Conservation (phyloP, 1,139 yeast genomes). For the Pichia sp. region DNA sequence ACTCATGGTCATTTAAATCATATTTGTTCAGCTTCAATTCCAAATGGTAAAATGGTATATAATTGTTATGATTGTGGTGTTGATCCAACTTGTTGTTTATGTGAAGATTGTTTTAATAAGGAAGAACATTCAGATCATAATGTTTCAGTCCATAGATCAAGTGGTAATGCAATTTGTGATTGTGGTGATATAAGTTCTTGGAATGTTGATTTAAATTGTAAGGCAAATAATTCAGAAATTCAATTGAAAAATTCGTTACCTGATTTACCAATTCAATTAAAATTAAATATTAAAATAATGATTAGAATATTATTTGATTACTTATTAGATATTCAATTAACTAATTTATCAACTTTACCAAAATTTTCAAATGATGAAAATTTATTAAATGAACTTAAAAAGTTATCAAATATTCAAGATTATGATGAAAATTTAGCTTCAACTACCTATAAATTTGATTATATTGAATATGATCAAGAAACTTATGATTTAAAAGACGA, state of each 20-base stretch:
- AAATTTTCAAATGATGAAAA: background rate
- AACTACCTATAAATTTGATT: slow-evolving; percentile 3
- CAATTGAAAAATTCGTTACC: slow-evolving; percentile 1
- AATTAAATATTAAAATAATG: slow-evolving; percentile 29
- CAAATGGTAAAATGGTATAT: slow-evolving; percentile 56
- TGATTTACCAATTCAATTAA: slow-evolving; percentile 18
- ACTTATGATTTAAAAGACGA: background rate
- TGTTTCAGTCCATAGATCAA: slow-evolving; percentile 47
- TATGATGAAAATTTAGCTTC: background rate
- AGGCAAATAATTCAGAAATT: slow-evolving; percentile 23
- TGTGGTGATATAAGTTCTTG: slow-evolving; percentile 92
- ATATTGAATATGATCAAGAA: background rate
- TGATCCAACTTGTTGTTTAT: slow-evolving; percentile 70
- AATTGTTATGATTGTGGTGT: slow-evolving; percentile 64
- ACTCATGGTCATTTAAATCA: slow-evolving; percentile 38
- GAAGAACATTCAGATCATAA: slow-evolving; percentile 61
- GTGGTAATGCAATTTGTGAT: slow-evolving; percentile 67
- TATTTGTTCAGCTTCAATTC: slow-evolving; percentile 60
- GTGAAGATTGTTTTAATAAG: slow-evolving; percentile 63
- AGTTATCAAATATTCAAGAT: background rate
- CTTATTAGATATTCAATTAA: slow-evolving; percentile 36
- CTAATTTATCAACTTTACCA: slow-evolving; percentile 22
- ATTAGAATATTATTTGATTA: slow-evolving; percentile 40
- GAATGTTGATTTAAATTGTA: slow-evolving; percentile 50
- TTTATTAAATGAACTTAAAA: background rate